These are phyloP conservation scores for Ophiognomonia clavigignenti-juglandacearum DNA, from an alignment of 2,329 filamentous ascomycete species.

Conservation along the genomic window DNA sequence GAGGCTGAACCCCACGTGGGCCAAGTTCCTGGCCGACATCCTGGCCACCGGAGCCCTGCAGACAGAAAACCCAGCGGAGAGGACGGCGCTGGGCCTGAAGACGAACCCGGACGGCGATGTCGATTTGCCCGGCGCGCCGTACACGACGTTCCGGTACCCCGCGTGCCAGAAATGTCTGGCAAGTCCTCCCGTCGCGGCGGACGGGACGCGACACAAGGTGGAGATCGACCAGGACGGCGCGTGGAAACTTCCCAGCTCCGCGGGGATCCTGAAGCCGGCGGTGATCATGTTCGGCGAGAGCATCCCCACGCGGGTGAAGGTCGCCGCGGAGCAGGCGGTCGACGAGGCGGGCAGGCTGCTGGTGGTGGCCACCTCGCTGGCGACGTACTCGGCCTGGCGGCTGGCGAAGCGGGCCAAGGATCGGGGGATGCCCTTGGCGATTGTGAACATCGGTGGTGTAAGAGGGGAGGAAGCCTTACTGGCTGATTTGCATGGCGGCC, in stretches of 20 bases:
- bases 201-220: constrained; percentile 54
- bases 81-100: constrained; percentile 64
- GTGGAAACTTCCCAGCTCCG: constrained; percentile 60
- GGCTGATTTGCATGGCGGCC: constrained; percentile 44
- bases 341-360: constrained; percentile 72
- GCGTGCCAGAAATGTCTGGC: constrained; percentile 76
- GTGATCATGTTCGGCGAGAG: constrained; percentile 97
- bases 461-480: constrained; percentile 75
- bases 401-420: constrained; percentile 80
- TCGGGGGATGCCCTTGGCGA: constrained; percentile 76
- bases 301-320: constrained; percentile 65
- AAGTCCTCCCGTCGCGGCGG: constrained; percentile 50
- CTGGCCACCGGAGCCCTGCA: constrained; percentile 70
- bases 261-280: constrained; percentile 83
- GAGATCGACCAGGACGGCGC: constrained; percentile 76
- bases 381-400: constrained; percentile 93
- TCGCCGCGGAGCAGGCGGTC: constrained; percentile 72
- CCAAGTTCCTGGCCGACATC: constrained; percentile 66
- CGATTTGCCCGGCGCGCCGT: constrained; percentile 80
- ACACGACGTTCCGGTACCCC: constrained; percentile 86
- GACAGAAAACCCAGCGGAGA: constrained; percentile 69
- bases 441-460: constrained; percentile 83
- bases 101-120: constrained; percentile 95
- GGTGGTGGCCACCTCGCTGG: constrained; percentile 82
- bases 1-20: constrained; percentile 81